These are phyloP conservation scores for Cryptomeria japonica DNA, from an alignment of 75 land plant genomes.

Conservation along the genomic window DNA sequence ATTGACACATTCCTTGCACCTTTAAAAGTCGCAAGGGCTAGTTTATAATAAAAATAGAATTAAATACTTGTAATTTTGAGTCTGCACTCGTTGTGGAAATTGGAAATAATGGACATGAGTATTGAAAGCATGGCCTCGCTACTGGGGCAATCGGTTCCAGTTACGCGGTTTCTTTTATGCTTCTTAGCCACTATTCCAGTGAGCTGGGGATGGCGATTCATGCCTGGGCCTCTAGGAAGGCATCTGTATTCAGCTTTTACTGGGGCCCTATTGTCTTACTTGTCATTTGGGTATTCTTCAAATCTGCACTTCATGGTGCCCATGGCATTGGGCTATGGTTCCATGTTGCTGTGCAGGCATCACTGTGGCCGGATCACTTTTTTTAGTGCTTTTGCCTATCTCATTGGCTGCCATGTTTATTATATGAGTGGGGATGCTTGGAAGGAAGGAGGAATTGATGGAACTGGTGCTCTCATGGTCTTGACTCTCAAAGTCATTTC, in stretches of 20 bases:
- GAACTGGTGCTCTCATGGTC: conserved; percentile 99
- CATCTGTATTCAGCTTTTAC: conserved; percentile 78
- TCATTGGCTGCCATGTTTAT: conserved; percentile 83
- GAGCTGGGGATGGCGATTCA: conserved; percentile 57
- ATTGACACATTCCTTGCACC: too few relatives aligned
- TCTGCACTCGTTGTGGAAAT: too few relatives aligned
- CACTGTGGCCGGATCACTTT: conserved; percentile 77
- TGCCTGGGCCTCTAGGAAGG: conserved; percentile 38
- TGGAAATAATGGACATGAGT: background rate
- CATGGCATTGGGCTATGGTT: conserved; percentile 63
- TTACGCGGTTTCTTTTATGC: conserved; percentile 78
- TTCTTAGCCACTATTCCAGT: conserved; percentile 81
- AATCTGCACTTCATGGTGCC: conserved; percentile 80
- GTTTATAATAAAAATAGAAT: background rate
- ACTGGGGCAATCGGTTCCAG: conserved; percentile 90
- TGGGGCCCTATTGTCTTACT: conserved; percentile 74
- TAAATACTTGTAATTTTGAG: background rate
- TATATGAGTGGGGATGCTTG: conserved; percentile 99
- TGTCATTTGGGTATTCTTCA: conserved; percentile 80
- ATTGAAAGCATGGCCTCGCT: conserved; percentile 68
- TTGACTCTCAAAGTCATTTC: conserved; percentile 94
- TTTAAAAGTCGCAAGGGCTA: too few relatives aligned
- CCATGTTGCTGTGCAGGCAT: conserved; percentile 66
- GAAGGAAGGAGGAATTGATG: conserved; percentile 99
- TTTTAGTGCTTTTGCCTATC: conserved; percentile 73